Percentiles rank a stretch among this genome's conserved stretches.
These are phyloP conservation scores for Pyricularia grisea DNA, from an alignment of 2,329 filamentous ascomycete species.

Conservation along the genomic window DNA sequence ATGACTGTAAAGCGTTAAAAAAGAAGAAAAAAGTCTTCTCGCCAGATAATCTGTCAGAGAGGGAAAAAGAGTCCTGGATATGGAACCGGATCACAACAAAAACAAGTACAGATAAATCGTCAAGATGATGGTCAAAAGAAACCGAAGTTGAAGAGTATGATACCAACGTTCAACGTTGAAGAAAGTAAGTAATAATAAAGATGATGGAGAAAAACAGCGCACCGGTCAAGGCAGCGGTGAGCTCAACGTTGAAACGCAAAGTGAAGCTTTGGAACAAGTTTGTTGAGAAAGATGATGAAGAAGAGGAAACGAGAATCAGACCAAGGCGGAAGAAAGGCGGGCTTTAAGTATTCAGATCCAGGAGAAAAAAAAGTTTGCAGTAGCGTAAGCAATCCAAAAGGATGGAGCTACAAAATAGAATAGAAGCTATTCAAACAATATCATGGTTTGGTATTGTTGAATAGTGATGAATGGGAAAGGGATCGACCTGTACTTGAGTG, in stretches of 20 bases:
- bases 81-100: not conserved
- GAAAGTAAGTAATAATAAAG: not conserved
- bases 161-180: not conserved
- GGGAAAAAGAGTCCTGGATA: not conserved
- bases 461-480: not conserved
- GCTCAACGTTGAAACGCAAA: not conserved
- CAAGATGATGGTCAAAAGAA: not conserved
- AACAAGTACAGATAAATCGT: not conserved
- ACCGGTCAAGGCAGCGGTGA: not conserved
- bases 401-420: not conserved
- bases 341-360: not conserved
- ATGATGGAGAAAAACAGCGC: not conserved
- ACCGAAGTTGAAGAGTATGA: not conserved
- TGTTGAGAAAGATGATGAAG: not conserved
- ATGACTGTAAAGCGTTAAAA: not conserved
- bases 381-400: not conserved
- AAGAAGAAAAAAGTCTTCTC: not conserved
- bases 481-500: not conserved
- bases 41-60: not conserved
- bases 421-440: not conserved
- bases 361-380: not conserved
- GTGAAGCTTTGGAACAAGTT: not conserved
- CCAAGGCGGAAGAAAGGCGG: not conserved
- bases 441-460: not conserved
- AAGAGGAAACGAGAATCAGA: not conserved